phyloP scores from a whole-genome alignment of 2,329 filamentous ascomycete genomes.

The Cryphonectria nitschkei region DNA sequence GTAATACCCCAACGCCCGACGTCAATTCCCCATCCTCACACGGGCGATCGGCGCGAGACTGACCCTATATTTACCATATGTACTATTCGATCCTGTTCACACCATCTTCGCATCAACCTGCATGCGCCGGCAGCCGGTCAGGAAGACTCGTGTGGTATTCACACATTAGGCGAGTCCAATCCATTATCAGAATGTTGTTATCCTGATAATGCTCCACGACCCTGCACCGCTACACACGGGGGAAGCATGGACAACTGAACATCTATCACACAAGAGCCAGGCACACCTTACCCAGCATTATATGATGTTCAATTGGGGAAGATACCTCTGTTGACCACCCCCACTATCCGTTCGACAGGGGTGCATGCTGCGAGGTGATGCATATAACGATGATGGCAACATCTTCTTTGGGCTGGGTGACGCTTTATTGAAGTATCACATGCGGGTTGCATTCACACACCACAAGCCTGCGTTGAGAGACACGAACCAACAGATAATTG shows the following conservation, averaged over 20 bases:
- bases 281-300: neutral
- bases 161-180: neutral
- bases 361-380: neutral
- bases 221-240: constrained; percentile 4
- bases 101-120: neutral
- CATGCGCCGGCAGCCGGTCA: constrained; percentile 16
- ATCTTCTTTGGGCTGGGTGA: neutral
- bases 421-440: neutral
- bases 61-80: neutral
- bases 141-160: neutral
- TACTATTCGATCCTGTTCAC: neutral
- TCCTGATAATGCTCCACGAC: constrained; percentile 3
- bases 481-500: neutral
- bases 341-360: neutral
- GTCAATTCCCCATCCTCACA: neutral
- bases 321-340: neutral
- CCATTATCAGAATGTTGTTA: neutral
- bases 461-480: neutral
- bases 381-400: neutral
- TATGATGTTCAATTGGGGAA: neutral
- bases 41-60: constrained; percentile 14
- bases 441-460: constrained; percentile 12
- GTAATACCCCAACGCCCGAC: constrained; percentile 8
- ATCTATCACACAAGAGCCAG: neutral
- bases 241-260: neutral